A percentile compares a stretch with the other conserved stretches of the same genome.
phyloP scores from a whole-genome alignment of 768 basidiomycete species.

The Obba rivulosa region DNA sequence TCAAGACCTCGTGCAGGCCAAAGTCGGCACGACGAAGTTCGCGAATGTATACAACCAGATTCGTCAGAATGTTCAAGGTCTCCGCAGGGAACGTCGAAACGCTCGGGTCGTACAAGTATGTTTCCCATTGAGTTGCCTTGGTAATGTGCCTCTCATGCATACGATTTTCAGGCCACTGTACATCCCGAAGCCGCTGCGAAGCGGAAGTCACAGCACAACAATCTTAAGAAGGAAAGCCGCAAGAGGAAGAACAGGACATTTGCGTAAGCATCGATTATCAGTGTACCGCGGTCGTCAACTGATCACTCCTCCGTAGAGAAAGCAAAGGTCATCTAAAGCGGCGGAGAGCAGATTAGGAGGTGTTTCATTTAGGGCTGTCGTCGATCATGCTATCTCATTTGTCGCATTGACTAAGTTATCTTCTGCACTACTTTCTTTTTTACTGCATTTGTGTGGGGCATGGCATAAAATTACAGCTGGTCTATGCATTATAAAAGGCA shows the following conservation, averaged over 20 bases:
- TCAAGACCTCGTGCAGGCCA: conserved; percentile 79
- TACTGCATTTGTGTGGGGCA: too few species aligned
- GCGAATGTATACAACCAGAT: conserved; percentile 75
- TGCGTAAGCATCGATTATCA: conserved; percentile 45
- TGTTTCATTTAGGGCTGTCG: too few species aligned
- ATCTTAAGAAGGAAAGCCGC: conserved; percentile 77
- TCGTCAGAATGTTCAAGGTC: conserved; percentile 59
- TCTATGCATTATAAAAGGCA: too few species aligned
- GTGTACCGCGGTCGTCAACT: background rate
- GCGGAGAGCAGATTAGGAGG: conserved; percentile 29
- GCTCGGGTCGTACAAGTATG: conserved; percentile 40
- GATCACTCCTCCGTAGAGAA: conserved; percentile 30
- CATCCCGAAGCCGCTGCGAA: conserved; percentile 76
- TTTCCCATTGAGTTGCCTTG: background rate
- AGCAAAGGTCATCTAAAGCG: conserved; percentile 44
- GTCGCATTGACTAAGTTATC: too few species aligned
- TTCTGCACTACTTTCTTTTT: too few species aligned
- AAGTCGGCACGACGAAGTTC: conserved; percentile 87
- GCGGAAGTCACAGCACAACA: conserved; percentile 66
- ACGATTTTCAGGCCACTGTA: conserved; percentile 44
- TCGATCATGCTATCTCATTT: too few species aligned
- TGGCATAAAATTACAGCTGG: too few species aligned
- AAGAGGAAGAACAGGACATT: conserved; percentile 67
- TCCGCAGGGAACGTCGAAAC: conserved; percentile 69
- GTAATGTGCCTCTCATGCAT: conserved; percentile 13